Conservation (phyloP, 495 filamentous ascomycete species). For the Aspergillus sclerotiicarbonarius region DNA sequence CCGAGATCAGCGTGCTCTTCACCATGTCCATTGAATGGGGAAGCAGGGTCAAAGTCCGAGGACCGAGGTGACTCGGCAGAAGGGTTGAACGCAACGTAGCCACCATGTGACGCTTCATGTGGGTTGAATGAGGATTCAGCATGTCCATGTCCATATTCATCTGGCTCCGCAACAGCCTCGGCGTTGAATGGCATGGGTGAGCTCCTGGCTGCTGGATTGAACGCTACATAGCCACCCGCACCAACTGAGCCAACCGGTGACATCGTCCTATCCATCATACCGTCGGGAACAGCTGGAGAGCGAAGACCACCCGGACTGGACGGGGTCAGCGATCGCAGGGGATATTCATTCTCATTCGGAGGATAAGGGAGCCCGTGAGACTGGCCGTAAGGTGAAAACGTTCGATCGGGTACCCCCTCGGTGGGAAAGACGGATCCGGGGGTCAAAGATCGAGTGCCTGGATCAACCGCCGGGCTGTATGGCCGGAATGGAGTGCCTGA, state of each 20-base stretch:
- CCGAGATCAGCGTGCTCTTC: background rate
- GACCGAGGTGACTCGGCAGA: background rate
- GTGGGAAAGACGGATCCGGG: constrained; percentile 6
- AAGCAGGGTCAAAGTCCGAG: background rate
- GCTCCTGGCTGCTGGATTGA: background rate
- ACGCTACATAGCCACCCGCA: background rate
- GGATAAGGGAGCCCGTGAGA: constrained; percentile 6
- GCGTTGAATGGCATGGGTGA: background rate
- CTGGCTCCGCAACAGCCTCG: background rate
- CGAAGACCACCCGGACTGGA: background rate
- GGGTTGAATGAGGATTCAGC: background rate
- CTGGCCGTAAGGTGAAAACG: constrained; percentile 13
- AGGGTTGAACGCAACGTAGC: background rate
- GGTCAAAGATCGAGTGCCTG: constrained; percentile 20
- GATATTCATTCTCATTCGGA: constrained; percentile 8
- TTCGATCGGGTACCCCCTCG: constrained; percentile 7
- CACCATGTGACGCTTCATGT: background rate
- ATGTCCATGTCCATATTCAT: background rate
- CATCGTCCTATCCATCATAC: background rate
- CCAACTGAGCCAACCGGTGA: background rate
- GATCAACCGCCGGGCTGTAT: constrained; percentile 15
- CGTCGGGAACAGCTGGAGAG: constrained; percentile 3
- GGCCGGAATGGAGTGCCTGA: constrained; percentile 14
- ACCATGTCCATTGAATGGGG: background rate
- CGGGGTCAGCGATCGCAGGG: constrained; percentile 10